These are phyloP conservation scores for Cercis canadensis DNA, from an alignment of 306 rosid species.

Conservation along the genomic window DNA sequence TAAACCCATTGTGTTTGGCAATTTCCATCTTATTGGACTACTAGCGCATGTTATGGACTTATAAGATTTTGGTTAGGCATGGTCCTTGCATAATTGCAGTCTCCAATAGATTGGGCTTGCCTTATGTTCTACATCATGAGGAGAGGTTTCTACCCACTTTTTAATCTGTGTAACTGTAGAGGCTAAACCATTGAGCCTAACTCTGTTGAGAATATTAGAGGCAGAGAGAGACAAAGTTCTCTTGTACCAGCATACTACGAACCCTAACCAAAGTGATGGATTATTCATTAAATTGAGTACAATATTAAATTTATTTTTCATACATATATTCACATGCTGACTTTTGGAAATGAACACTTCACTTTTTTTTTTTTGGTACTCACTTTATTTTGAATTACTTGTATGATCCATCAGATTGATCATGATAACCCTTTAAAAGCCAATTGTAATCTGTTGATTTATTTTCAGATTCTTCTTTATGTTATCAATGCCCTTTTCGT, in stretches of 20 bases:
- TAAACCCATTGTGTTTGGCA: slow-evolving; percentile 9
- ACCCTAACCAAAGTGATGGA: background rate
- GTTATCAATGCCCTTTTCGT: slow-evolving; percentile 14
- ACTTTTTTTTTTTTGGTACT: background rate
- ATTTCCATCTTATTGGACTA: background rate
- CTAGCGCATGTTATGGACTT: background rate
- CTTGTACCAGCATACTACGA: background rate
- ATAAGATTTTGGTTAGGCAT: too few species aligned
- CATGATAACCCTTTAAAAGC: slow-evolving; percentile 12
- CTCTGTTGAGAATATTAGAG: background rate
- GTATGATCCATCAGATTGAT: slow-evolving; percentile 18
- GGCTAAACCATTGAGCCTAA: slow-evolving; percentile 9
- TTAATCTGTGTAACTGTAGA: background rate
- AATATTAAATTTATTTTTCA: background rate
- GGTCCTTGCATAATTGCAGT: too few species aligned
- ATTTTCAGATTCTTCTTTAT: slow-evolving; percentile 22
- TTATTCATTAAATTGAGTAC: slow-evolving; percentile 5
- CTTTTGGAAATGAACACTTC: slow-evolving; percentile 10
- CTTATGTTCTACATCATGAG: slow-evolving; percentile 1
- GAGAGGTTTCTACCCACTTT: background rate
- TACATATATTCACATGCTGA: background rate
- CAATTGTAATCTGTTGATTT: slow-evolving; percentile 15
- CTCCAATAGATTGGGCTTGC: slow-evolving; percentile 9
- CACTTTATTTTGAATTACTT: background rate
- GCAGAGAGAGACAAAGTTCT: slow-evolving; percentile 16